Evolutionary conservation across 345 rosid genomes (phyloP).

Genomic region (Lepidium africanum): DNA sequence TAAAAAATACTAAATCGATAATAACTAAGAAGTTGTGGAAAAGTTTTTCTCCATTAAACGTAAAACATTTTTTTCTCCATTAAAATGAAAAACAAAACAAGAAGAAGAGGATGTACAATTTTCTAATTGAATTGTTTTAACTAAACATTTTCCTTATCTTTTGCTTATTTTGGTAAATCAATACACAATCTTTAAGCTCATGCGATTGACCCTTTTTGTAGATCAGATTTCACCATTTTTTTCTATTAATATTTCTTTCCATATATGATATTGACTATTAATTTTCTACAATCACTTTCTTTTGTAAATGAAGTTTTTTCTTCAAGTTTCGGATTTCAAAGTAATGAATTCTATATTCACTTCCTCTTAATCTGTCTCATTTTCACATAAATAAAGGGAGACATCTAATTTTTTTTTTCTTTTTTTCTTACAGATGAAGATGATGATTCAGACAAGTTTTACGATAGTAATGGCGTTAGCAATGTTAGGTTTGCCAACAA

Average conservation of each 20-base stretch:
- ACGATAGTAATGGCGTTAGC: not conserved
- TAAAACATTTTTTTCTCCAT: no score
- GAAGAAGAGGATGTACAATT: no score
- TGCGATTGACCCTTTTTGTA: not conserved
- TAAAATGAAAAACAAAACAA: no score
- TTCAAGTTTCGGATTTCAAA: not conserved
- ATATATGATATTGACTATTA: not conserved
- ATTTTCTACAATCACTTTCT: not conserved
- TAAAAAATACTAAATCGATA: no score
- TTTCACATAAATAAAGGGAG: not conserved
- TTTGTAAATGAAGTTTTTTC: not conserved
- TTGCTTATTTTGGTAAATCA: constrained; percentile 8
- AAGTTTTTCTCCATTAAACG: no score
- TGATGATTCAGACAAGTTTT: constrained; percentile 3
- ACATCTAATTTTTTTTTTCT: not conserved
- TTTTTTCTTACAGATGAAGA: constrained; percentile 5
- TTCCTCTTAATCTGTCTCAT: not conserved
- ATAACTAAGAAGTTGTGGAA: no score
- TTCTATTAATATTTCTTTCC: not conserved
- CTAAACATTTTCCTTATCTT: not conserved
- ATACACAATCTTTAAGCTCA: not conserved
- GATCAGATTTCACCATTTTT: not conserved
- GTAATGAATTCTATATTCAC: not conserved
- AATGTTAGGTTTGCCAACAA: not conserved
- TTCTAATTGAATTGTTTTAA: no score